Percentiles rank a stretch among this genome's conserved stretches.
Evolutionary conservation across 148 eudicot genomes (phyloP).

Genomic region (Hydrangea macrophylla): DNA sequence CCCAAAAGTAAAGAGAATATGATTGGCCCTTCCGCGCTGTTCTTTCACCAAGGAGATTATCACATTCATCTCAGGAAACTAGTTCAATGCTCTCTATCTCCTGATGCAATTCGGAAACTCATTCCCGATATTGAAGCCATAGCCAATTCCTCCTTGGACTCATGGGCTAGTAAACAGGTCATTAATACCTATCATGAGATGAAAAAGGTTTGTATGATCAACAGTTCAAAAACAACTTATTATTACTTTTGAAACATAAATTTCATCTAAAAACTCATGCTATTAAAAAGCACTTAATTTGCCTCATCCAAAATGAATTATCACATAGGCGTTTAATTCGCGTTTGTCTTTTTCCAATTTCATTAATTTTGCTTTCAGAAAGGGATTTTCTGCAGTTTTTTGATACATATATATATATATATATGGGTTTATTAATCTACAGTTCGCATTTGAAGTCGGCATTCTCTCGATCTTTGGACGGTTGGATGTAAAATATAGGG

Average conservation of each 20-base stretch:
- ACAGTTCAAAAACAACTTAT: background rate
- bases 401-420: background rate
- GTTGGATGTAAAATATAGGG: constrained; percentile 22
- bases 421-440: constrained; percentile 13
- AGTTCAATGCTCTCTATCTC: constrained; percentile 40
- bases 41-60: constrained; percentile 71
- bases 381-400: background rate
- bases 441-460: constrained; percentile 48
- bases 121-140: constrained; percentile 35
- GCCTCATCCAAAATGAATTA: background rate
- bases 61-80: constrained; percentile 59
- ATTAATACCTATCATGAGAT: constrained; percentile 38
- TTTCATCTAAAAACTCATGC: background rate
- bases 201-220: constrained; percentile 35
- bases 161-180: constrained; percentile 25
- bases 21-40: constrained; percentile 72
- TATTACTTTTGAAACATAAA: background rate
- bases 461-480: constrained; percentile 36
- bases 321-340: background rate
- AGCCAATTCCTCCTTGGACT: constrained; percentile 30
- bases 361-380: background rate
- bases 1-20: constrained; percentile 81
- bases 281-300: background rate
- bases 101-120: constrained; percentile 24
- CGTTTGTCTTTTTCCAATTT: background rate